Conservation (phyloP, 1,284 basidiomycete genomes). For the Pseudozyma thailandica region DNA sequence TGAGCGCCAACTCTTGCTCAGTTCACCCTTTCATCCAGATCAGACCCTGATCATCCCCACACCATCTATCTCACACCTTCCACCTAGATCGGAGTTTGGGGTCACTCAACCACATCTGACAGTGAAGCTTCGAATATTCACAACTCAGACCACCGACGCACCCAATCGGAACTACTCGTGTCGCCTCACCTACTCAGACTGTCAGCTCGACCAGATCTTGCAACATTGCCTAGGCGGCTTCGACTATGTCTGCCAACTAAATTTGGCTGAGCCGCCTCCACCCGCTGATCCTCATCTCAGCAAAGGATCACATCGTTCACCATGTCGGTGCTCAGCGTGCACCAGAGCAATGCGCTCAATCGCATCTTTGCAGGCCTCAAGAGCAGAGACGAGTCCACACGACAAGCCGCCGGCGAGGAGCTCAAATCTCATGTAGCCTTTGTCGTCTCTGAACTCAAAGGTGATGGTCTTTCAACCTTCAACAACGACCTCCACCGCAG, state of each 20-base stretch:
- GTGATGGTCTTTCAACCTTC: conserved; percentile 60
- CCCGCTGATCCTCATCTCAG: not conserved
- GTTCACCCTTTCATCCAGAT: not conserved
- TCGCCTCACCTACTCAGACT: too few species aligned
- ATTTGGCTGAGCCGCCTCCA: conserved; percentile 19
- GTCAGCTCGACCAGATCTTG: not conserved
- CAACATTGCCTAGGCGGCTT: conserved; percentile 8
- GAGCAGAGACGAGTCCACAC: conserved; percentile 53
- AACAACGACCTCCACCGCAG: conserved; percentile 75
- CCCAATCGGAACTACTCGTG: too few species aligned
- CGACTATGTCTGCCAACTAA: conserved; percentile 19
- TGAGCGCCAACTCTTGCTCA: not conserved
- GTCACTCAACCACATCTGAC: not conserved
- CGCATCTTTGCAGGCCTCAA: conserved; percentile 62
- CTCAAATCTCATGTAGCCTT: conserved; percentile 59
- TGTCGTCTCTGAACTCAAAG: conserved; percentile 61
- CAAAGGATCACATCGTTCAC: conserved; percentile 1
- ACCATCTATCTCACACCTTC: too few species aligned
- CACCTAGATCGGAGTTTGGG: too few species aligned
- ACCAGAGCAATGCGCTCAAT: conserved; percentile 59
- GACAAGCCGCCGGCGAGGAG: conserved; percentile 59
- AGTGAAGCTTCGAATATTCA: too few species aligned
- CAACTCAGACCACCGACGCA: too few species aligned
- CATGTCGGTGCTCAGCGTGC: conserved; percentile 42
- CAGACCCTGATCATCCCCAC: not conserved